Evolutionary conservation across 2,329 filamentous ascomycete species (phyloP), one percentile per base, ranked within the genome.

Genomic region (Talaromyces sp.): DNA sequence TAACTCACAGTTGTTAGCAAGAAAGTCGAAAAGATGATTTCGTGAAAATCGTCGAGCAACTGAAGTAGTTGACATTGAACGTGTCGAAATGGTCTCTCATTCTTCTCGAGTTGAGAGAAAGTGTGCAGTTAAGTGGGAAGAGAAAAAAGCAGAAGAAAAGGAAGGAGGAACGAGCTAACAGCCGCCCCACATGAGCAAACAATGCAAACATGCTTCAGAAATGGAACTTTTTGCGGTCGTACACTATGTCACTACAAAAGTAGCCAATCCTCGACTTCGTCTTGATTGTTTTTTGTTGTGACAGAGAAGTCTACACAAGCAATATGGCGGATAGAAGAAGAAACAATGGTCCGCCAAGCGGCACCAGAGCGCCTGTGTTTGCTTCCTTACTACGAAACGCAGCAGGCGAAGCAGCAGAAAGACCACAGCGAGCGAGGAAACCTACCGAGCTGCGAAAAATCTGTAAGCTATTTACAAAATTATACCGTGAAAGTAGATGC

Each of bases 321-420:
- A 64, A 69, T 62, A 92, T 93, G 90, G 82, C 89, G 62, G 95
- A 99, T 75, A 86, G 93, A 76, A 88, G 93, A 78, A 87, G 95
- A 70, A 87, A 96, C 68, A 98, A 98, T 77, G 92, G 92, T 5
- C 95, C 95, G 6, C 82, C 87, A 44, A 90, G 91, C 60, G 85
- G 86, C 31, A 98, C 92, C 8, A 78, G 83, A 37, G 85, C 92
- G 16, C 91, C 92, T 0, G 79, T 92, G 3, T 97, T 88, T 72
- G 84, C 80, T 57, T 75, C 75, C 7, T 67, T 71, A 8, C 66
- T 73, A 57, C 78, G 78, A 63, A 79, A 80, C 25, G 71, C 79
- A 16, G 75, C 79, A 46, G 76, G 86, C 67, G 77, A 81, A 37
- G 70, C 79, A 60, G 76, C 79, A 65, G 71, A 80, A 55, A 77